Conservation (phyloP, 805 yeast species). For the Metschnikowia cubensis region DNA sequence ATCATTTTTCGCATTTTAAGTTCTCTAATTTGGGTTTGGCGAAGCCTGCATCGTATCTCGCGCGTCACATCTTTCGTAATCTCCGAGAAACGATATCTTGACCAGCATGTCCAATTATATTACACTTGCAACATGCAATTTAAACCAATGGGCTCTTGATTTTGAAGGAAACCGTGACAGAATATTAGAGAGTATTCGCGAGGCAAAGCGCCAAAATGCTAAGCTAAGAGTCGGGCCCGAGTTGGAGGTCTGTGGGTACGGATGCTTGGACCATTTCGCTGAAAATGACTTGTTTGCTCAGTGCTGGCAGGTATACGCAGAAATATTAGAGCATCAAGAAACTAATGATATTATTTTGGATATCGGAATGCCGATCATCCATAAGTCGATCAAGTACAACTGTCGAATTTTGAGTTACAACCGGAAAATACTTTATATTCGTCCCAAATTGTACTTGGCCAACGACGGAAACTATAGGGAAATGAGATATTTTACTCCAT, state of each 20-base stretch:
- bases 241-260: slow-evolving; percentile 90
- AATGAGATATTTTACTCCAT: slow-evolving; percentile 95
- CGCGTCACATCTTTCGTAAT: neutral
- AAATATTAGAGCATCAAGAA: slow-evolving; percentile 62
- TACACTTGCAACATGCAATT: slow-evolving; percentile 88
- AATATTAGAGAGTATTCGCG: slow-evolving; percentile 70
- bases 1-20: neutral
- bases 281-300: slow-evolving; percentile 87
- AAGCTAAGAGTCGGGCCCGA: slow-evolving; percentile 94
- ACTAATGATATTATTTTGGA: slow-evolving; percentile 79
- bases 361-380: slow-evolving; percentile 91
- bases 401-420: slow-evolving; percentile 82
- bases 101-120: slow-evolving; percentile 73
- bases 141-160: slow-evolving; percentile 98
- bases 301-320: slow-evolving; percentile 90
- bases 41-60: neutral
- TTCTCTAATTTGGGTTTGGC: neutral
- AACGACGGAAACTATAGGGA: slow-evolving; percentile 98
- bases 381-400: slow-evolving; percentile 83
- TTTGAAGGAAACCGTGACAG: slow-evolving; percentile 96
- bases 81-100: neutral
- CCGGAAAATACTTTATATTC: slow-evolving; percentile 73
- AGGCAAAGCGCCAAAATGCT: slow-evolving; percentile 76
- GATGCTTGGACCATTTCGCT: slow-evolving; percentile 88
- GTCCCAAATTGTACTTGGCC: slow-evolving; percentile 92